Evolutionary conservation across 2,329 filamentous ascomycete genomes (phyloP).

Genomic region (Microcyclosporella mali): DNA sequence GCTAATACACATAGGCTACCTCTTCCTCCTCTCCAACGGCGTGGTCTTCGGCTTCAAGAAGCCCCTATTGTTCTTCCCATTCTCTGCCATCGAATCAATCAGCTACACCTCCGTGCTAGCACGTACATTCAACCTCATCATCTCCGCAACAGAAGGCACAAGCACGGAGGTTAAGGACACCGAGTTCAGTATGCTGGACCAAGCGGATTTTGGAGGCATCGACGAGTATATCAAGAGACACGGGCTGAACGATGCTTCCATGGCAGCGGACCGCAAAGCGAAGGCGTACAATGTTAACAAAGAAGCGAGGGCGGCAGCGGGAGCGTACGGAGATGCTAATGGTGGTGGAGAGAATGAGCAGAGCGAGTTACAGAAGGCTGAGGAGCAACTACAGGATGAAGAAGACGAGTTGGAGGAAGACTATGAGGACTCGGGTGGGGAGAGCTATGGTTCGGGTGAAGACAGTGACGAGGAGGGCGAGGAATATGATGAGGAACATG

Average conservation of each 20-base stretch:
- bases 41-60: conserved; percentile 63
- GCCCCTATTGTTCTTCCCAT: conserved; percentile 57
- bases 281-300: conserved; percentile 53
- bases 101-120: conserved; percentile 60
- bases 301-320: conserved; percentile 23
- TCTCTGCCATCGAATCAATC: conserved; percentile 52
- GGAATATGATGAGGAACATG: conserved; percentile 22
- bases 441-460: conserved; percentile 31
- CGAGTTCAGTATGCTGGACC: conserved; percentile 61
- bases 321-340: conserved; percentile 10
- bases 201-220: conserved; percentile 56
- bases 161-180: conserved; percentile 43
- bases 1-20: conserved; percentile 44
- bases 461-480: conserved; percentile 26
- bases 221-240: conserved; percentile 57
- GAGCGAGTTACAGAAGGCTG: conserved; percentile 28
- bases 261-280: conserved; percentile 54
- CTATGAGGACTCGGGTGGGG: conserved; percentile 29
- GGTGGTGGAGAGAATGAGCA: conserved; percentile 19
- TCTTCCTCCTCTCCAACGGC: conserved; percentile 57
- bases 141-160: conserved; percentile 30
- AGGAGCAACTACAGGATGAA: conserved; percentile 29
- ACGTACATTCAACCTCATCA: conserved; percentile 60
- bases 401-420: conserved; percentile 32
- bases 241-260: conserved; percentile 56